Evolutionary conservation across 257 asterid genomes (phyloP).

Genomic region (Solanum peruvianum): DNA sequence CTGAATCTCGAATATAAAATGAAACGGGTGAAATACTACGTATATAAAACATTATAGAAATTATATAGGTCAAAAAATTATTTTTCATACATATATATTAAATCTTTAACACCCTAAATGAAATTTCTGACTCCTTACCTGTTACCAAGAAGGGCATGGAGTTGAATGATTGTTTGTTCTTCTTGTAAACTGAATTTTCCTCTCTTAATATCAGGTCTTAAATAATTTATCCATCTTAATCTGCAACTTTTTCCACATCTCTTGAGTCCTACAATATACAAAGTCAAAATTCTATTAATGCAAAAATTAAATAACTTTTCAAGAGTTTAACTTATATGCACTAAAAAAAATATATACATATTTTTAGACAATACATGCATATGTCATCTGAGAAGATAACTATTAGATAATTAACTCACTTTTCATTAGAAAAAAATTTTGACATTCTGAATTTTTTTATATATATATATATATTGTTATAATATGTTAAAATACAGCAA

Average conservation of each 20-base stretch:
- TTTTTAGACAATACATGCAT: neutral
- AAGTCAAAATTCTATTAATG: neutral
- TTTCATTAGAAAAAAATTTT: neutral
- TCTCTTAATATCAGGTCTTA: neutral
- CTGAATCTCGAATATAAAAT: too few species aligned
- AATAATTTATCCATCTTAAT: neutral
- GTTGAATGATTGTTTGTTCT: neutral
- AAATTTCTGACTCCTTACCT: neutral
- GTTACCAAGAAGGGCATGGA: conserved; percentile 1
- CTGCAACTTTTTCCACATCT: neutral
- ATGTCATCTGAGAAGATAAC: neutral
- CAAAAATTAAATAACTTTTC: neutral
- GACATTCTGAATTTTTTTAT: too few species aligned
- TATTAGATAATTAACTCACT: neutral
- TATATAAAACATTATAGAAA: too few species aligned
- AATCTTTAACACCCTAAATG: too few species aligned
- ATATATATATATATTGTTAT: neutral
- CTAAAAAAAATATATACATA: neutral
- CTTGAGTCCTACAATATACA: neutral
- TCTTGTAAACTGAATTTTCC: neutral
- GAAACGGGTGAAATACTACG: too few species aligned
- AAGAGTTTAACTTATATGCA: neutral
- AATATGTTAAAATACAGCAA: neutral
- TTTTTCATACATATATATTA: too few species aligned
- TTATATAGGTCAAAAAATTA: too few species aligned